These are phyloP conservation scores for Neopestalotiopsis sp. DNA, from an alignment of 2,329 filamentous ascomycete genomes.

Conservation along the genomic window DNA sequence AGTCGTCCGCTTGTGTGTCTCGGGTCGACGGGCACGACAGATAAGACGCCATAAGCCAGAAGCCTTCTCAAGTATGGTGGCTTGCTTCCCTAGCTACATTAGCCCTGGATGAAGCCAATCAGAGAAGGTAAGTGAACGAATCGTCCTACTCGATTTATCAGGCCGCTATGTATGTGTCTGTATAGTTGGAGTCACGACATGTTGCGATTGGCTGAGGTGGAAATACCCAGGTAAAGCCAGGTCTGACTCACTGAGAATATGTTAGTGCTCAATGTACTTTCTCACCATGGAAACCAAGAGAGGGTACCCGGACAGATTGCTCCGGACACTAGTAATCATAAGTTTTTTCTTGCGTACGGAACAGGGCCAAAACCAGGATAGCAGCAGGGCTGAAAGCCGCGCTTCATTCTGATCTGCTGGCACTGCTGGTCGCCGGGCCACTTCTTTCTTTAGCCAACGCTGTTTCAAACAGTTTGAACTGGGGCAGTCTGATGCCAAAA, in stretches of 20 bases:
- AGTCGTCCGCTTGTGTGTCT: not conserved
- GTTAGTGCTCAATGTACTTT: conserved; percentile 1
- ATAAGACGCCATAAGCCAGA: not conserved
- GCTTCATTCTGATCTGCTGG: not conserved
- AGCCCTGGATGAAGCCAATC: not conserved
- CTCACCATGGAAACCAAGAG: not conserved
- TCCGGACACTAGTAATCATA: conserved; percentile 1
- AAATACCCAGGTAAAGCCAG: not conserved
- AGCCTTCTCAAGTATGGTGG: not conserved
- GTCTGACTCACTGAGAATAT: not conserved
- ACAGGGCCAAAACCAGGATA: not conserved
- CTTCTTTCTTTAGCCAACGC: not conserved
- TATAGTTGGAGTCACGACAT: not conserved
- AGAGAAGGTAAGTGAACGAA: not conserved
- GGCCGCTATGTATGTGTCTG: not conserved
- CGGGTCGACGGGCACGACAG: not conserved
- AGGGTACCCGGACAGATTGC: conserved; percentile 5
- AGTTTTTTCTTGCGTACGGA: not conserved
- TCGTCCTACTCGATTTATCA: not conserved
- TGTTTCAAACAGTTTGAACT: not conserved
- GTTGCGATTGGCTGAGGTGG: not conserved
- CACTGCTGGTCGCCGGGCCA: not conserved
- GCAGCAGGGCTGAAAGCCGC: not conserved
- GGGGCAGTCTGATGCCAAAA: not conserved
- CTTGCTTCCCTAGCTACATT: conserved; percentile 2